Evolutionary conservation across 1,284 basidiomycete species (phyloP).

Genomic region (Phylloporus gajari): DNA sequence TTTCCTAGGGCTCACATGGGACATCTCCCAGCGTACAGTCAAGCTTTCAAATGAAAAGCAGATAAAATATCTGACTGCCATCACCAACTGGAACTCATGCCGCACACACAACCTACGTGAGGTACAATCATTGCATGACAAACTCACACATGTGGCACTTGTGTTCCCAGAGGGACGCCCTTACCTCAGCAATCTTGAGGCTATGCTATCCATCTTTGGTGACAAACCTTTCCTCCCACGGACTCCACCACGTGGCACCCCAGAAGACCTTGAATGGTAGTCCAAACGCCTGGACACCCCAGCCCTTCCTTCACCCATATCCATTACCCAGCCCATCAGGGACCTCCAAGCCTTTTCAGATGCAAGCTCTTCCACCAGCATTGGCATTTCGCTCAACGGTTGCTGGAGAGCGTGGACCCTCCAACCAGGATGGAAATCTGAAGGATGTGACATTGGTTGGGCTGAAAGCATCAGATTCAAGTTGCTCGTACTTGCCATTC

Average conservation of each 20-base stretch:
- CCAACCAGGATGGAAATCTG: background rate
- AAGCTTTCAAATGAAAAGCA: background rate
- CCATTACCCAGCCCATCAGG: background rate
- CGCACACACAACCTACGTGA: background rate
- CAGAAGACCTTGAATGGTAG: slow-evolving; percentile 15
- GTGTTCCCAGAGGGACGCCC: background rate
- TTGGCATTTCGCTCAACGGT: slow-evolving; percentile 12
- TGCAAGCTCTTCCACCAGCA: slow-evolving; percentile 16
- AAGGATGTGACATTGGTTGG: slow-evolving; percentile 26
- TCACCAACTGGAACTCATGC: background rate
- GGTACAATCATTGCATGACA: slow-evolving; percentile 8
- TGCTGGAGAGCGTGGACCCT: background rate
- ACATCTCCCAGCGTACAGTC: background rate
- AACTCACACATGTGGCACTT: background rate
- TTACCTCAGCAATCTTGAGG: slow-evolving; percentile 5
- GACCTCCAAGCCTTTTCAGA: background rate
- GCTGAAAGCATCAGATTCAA: slow-evolving; percentile 18
- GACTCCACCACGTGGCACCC: background rate
- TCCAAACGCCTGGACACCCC: too few relatives aligned
- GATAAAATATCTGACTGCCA: background rate
- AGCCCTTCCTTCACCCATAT: background rate
- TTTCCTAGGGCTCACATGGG: background rate
- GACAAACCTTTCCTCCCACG: slow-evolving; percentile 9
- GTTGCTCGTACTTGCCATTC: slow-evolving; percentile 38
- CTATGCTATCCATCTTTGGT: slow-evolving; percentile 4